Conservation (phyloP, 257 asterid genomes). For the Nicotiana attenuata region DNA sequence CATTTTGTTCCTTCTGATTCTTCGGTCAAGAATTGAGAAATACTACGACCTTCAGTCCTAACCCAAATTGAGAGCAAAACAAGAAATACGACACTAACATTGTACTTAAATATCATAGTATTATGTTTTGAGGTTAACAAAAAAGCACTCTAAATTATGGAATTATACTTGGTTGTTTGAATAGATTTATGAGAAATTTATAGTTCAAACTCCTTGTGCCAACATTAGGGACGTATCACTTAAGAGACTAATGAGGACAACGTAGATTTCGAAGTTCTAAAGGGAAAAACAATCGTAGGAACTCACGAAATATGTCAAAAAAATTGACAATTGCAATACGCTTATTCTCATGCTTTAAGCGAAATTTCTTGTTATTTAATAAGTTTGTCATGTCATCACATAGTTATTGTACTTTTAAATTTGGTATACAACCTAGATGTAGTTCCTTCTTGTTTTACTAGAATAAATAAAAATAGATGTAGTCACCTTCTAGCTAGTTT, state of each 20-base stretch:
- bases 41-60: not conserved
- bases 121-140: not conserved
- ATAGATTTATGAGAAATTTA: not conserved
- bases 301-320: not conserved
- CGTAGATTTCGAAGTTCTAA: not conserved
- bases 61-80: not conserved
- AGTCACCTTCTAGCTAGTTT: too few species aligned
- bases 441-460: too few species aligned
- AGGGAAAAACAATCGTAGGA: not conserved
- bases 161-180: not conserved
- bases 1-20: slow-evolving; percentile 78
- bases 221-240: not conserved
- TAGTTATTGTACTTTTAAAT: not conserved
- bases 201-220: not conserved
- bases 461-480: too few species aligned
- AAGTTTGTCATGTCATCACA: not conserved
- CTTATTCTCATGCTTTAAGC: not conserved
- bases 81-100: not conserved
- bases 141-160: not conserved
- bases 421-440: too few species aligned
- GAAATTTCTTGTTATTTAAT: not conserved
- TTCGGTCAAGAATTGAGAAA: slow-evolving; percentile 12
- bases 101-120: not conserved
- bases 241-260: not conserved
- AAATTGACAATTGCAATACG: not conserved